These are phyloP conservation scores for Pouteria glomerata DNA, from an alignment of 148 eudicot species.

Conservation along the genomic window DNA sequence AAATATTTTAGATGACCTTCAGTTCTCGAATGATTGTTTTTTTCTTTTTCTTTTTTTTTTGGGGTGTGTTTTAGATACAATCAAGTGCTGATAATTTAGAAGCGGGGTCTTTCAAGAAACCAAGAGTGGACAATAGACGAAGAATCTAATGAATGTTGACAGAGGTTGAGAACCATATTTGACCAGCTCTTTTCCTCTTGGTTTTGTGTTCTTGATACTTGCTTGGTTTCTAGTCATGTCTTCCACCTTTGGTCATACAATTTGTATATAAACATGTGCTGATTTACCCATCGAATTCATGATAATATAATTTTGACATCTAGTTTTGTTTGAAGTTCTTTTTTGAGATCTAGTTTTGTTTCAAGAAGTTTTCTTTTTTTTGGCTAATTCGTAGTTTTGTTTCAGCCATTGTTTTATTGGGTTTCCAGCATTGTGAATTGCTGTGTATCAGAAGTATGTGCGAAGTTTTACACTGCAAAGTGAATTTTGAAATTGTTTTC, in stretches of 20 bases:
- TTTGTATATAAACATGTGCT: background rate
- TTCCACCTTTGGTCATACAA: background rate
- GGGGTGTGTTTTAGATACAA: conserved; percentile 57
- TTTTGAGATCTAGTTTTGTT: too few relatives aligned
- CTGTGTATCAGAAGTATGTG: too few relatives aligned
- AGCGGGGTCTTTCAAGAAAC: conserved; percentile 53
- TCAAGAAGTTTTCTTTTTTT: too few relatives aligned
- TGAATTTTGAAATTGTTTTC: too few relatives aligned
- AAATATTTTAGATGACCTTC: background rate
- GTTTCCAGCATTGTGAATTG: too few relatives aligned
- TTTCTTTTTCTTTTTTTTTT: background rate
- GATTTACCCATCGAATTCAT: background rate
- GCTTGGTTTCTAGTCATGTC: background rate
- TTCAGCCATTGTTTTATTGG: too few relatives aligned
- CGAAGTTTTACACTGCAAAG: too few relatives aligned
- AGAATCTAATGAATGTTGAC: conserved; percentile 40
- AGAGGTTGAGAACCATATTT: background rate
- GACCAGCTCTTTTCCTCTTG: background rate
- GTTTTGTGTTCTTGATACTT: background rate
- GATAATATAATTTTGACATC: background rate
- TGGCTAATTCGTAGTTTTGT: too few relatives aligned
- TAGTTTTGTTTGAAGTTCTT: background rate
- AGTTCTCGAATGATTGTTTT: background rate
- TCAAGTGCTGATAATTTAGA: conserved; percentile 38
- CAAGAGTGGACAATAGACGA: conserved; percentile 64